Base-by-base conservation (phyloP, 2,329 filamentous ascomycete genomes). In the Alternaria infectoria region DNA sequence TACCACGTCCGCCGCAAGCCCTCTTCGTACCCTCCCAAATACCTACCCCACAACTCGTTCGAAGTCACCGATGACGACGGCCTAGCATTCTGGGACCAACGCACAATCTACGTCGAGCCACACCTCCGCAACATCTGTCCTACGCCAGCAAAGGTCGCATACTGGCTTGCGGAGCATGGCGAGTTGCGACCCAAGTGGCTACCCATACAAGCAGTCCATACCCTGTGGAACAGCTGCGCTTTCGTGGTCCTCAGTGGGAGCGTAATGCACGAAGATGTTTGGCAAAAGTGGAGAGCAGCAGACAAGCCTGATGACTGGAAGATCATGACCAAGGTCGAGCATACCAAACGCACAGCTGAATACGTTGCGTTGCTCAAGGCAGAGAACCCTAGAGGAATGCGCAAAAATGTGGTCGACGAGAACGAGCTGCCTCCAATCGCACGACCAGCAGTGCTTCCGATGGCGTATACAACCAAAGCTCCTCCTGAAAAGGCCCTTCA, bases 61-160 rank as follows among this genome's bases (percentile, higher is more conserved):
- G 52, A 62, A 8, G 54, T 71, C 4, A 64, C 68, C 19, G 65
- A 77, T 56, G 75, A 77, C 52, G 63, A 76, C 23, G 77, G 75
- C 8, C 54, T 79, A 21, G 67, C 59, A 36, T 79, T 77, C 61
- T 80, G 77, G 77, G 75, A 79, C 40, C 68, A 77, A 57, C 76
- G 76, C 5, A 78, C 77, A 17, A 75, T 80, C 44, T 80, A 80
- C 45, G 74, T 80, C 26, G 77, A 80, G 52, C 76, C 77, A n/a
- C 77, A 79, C 57, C 50, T 71, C 9, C 73, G 72, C 26, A 70
- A 70, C 32, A 64, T 78, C 8, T 77, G 73, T 54, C 72, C 74
- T 44, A 74, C 68, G 30, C 76, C 75, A 2, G 75, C 75, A 3
- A 74, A 65, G 47, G 67, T 79, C 3, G 72, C 76, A 28, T 64